A percentile compares a stretch with the other conserved stretches of the same genome.
Evolutionary conservation across 2,329 filamentous ascomycete species (phyloP).

Genomic region (Fusarium floridanum): DNA sequence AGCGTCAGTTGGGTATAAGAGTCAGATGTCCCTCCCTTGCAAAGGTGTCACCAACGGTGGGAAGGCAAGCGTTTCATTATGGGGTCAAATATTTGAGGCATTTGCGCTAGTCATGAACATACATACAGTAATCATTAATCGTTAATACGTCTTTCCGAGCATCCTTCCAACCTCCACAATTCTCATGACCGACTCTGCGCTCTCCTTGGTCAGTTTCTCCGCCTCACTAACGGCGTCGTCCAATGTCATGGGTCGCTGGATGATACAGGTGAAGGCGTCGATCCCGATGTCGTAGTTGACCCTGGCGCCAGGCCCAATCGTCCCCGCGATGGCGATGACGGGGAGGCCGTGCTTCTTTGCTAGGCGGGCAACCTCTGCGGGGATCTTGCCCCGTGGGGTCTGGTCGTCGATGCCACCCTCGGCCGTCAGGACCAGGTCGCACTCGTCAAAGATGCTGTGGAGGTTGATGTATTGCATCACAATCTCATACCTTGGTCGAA

Average conservation of each 20-base stretch:
- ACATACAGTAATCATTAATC: constrained; percentile 8
- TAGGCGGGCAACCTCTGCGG: constrained; percentile 63
- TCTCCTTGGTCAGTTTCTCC: constrained; percentile 49
- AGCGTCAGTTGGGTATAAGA: no score
- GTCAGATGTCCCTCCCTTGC: not conserved
- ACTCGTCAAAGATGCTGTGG: constrained; percentile 59
- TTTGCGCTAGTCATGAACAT: constrained; percentile 12
- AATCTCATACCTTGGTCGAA: constrained; percentile 62
- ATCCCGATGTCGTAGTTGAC: constrained; percentile 53
- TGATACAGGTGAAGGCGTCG: constrained; percentile 51
- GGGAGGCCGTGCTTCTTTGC: constrained; percentile 60
- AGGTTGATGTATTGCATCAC: constrained; percentile 65
- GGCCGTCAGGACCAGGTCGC: constrained; percentile 65
- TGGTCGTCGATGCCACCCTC: constrained; percentile 66
- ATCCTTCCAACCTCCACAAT: constrained; percentile 50
- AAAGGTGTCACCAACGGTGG: not conserved
- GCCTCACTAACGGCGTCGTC: constrained; percentile 49
- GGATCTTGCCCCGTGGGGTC: constrained; percentile 65
- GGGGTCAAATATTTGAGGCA: not conserved
- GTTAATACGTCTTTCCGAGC: constrained; percentile 35
- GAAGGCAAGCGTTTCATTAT: not conserved
- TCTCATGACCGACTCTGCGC: constrained; percentile 51
- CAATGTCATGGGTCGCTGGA: constrained; percentile 49
- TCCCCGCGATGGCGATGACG: constrained; percentile 57
- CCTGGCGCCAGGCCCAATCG: constrained; percentile 51